Conservation (phyloP, 1,139 yeast species). For the Scheffersomyces illinoinensis region DNA sequence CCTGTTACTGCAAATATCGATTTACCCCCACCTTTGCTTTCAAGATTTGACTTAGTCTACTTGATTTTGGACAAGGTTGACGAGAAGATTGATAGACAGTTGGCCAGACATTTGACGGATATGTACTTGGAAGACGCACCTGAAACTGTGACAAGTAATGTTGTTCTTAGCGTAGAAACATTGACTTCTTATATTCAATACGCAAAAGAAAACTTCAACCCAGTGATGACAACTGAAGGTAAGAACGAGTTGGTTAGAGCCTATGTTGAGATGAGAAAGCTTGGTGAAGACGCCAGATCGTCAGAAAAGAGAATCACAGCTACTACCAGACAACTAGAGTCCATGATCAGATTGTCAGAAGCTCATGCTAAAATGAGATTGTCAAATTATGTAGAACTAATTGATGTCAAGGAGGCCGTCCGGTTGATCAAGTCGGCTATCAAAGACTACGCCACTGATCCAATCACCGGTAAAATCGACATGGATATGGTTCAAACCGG, state of each 20-base stretch:
- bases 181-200: conserved; percentile 87
- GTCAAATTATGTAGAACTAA: conserved; percentile 64
- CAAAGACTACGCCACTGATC: conserved; percentile 97
- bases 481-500: conserved; percentile 98
- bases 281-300: conserved; percentile 88
- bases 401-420: conserved; percentile 93
- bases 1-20: conserved; percentile 96
- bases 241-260: conserved; percentile 84
- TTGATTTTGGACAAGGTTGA: conserved; percentile 91
- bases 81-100: conserved; percentile 76
- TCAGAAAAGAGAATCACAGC: conserved; percentile 94
- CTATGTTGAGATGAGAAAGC: conserved; percentile 89
- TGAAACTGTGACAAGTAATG: conserved; percentile 63
- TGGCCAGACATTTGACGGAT: conserved; percentile 87
- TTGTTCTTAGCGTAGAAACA: conserved; percentile 81
- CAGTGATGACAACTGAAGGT: conserved; percentile 76
- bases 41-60: conserved; percentile 93
- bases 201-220: conserved; percentile 80
- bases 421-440: conserved; percentile 90
- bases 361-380: conserved; percentile 98
- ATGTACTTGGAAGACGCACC: conserved; percentile 91
- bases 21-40: conserved; percentile 90
- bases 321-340: conserved; percentile 81
- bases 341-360: conserved; percentile 75
- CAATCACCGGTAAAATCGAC: conserved; percentile 92